Evolutionary conservation across 176 grass and related monocot species (phyloP), one percentile per base, ranked within the genome.

Genomic region (Thalia dealbata): DNA sequence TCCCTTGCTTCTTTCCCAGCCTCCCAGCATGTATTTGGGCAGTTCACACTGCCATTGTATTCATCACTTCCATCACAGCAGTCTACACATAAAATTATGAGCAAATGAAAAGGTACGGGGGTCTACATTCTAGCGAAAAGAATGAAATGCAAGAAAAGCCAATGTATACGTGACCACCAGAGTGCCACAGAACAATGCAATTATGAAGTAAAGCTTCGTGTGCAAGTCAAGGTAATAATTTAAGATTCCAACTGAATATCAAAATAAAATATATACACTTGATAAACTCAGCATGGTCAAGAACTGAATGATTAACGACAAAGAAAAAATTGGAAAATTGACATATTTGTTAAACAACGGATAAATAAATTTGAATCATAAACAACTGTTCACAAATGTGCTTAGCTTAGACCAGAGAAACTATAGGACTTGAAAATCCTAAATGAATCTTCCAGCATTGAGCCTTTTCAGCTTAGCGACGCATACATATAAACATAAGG

Each of bases 31-130:
- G 95, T 93, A 77, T 99, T 93, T 60, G 86, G 84, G 60, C 95
- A 99, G 54, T 83, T 88, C 18, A 41, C 56, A 28, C 83, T 88
- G 66, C 85, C 84, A 74, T 84, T 86, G 64, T 99, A 93, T 74
- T 99, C 95, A 75, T 99, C 95, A 73, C 87, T 99, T 61, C 95
- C 95, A 82, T 99, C 95, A 43, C 95, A 99, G 60, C 95, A 99
- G 87, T 99, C 95, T 99, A 67, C 24, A 80, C 73, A 15, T 44
- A 73, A 73, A 29, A 3, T 45, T 3, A 75, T 18, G 18, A 61
- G 73, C 11, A 26, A 51, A 52, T 18, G 35, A 45, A 23, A 13
- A 23, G 65, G 45, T 10, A 48, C 11, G 45, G 11, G 11, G 45
- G 45, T 48, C 45, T 48, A 68, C 22, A 68, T 68, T n/a, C 19